Evolutionary conservation across 1,284 basidiomycete genomes (phyloP).

Genomic region (Caloboletus firmus): DNA sequence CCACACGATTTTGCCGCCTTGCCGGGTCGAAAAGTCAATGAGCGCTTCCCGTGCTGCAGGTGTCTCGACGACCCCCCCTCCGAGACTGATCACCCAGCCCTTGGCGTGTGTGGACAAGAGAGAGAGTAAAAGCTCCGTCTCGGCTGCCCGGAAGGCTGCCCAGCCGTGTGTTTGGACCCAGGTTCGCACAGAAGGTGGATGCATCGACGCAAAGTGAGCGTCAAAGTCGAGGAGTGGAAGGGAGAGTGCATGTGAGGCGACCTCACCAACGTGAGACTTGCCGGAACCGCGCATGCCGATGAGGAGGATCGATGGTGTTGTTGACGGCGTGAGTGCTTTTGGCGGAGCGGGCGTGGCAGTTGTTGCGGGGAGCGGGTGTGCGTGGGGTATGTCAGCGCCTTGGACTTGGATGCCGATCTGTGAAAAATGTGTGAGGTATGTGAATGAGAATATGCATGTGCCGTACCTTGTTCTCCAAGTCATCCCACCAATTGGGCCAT

Average conservation of each 20-base stretch:
- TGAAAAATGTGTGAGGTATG: conserved; percentile 1
- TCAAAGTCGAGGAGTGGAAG: conserved; percentile 92
- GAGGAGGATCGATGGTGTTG: conserved; percentile 59
- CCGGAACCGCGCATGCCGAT: conserved; percentile 98
- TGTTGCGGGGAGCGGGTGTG: conserved; percentile 36
- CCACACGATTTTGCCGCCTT: conserved; percentile 65
- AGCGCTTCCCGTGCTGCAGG: conserved; percentile 72
- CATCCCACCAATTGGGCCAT: conserved; percentile 99
- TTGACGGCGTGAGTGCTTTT: conserved; percentile 23
- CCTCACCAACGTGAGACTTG: conserved; percentile 86
- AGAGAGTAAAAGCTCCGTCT: conserved; percentile 58
- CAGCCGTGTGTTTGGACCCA: conserved; percentile 81
- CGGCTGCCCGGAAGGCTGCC: conserved; percentile 71
- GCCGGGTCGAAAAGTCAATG: conserved; percentile 57
- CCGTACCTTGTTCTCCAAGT: conserved; percentile 86
- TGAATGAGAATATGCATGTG: not conserved
- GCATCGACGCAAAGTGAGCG: conserved; percentile 68
- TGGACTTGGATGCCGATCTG: conserved; percentile 90
- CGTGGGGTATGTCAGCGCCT: conserved; percentile 72
- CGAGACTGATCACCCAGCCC: conserved; percentile 85
- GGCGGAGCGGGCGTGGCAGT: conserved; percentile 36
- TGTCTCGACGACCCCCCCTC: conserved; percentile 94
- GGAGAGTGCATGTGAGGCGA: conserved; percentile 73
- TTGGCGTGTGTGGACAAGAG: conserved; percentile 58
- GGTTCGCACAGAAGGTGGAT: conserved; percentile 65